Evolutionary conservation across 257 asterid species (phyloP).

Genomic region (Craterostigma plantagineum): DNA sequence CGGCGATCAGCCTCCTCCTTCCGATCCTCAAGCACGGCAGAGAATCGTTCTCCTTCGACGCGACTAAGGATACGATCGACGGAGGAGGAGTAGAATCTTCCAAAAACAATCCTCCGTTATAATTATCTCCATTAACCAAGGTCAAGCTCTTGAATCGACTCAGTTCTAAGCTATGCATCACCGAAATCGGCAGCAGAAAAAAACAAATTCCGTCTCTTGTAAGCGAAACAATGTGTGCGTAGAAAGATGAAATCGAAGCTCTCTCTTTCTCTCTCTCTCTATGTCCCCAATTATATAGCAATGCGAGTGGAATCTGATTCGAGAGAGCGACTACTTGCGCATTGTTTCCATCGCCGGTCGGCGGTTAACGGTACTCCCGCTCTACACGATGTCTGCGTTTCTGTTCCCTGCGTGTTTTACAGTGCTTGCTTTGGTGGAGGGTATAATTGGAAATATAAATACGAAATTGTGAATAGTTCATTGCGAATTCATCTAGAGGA

Average conservation of each 20-base stretch:
- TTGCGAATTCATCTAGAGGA: no score
- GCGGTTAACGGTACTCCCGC: constrained; percentile 9
- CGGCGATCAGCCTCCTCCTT: constrained; percentile 19
- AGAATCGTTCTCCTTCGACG: constrained; percentile 10
- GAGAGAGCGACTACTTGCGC: constrained; percentile 10
- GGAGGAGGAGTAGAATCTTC: constrained; percentile 44
- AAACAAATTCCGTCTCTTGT: no score
- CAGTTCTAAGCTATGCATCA: constrained; percentile 29
- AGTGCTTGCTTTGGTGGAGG: constrained; percentile 1
- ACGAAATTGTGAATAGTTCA: no score
- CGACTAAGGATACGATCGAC: constrained; percentile 36
- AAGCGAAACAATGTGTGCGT: constrained; percentile 3
- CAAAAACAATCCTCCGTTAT: constrained; percentile 52
- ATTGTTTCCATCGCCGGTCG: constrained; percentile 35
- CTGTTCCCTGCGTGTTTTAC: constrained; percentile 13
- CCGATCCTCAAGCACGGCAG: constrained; percentile 18
- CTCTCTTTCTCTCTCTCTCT: no score
- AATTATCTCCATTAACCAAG: constrained; percentile 14
- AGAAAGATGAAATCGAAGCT: constrained; percentile 10
- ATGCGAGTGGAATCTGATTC: constrained; percentile 19
- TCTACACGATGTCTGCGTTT: constrained; percentile 17
- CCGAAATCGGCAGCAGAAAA: constrained; percentile 3
- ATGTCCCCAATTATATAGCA: constrained; percentile 3
- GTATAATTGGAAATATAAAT: no score
- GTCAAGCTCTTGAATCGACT: constrained; percentile 20